Evolutionary conservation across 495 filamentous ascomycete genomes (phyloP), one percentile per base, ranked within the genome.

Genomic region (Rhizodiscina lignyota): DNA sequence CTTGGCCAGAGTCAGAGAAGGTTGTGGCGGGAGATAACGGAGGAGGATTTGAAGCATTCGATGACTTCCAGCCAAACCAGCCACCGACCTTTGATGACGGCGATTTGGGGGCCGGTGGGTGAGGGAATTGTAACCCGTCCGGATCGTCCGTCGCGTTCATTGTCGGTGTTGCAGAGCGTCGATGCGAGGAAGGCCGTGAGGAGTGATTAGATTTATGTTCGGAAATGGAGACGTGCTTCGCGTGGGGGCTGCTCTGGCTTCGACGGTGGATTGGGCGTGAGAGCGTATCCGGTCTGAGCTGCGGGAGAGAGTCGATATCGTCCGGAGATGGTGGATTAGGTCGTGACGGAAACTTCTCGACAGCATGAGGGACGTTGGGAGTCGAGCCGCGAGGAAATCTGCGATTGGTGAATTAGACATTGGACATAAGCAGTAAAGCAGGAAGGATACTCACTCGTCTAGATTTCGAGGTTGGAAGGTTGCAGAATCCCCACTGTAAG

Each of bases 281-380:
- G 6, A 6, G 6, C 8, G 24, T 27, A 27, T 27, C n/a, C n/a
- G n/a, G n/a, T 27, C 8, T 8, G 24, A 13, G 24, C 13, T 27
- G 24, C 24, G 24, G 13, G 6, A 8, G 24, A 13, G 24, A 27
- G 24, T 27, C 24, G 24, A 27, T 27, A 27, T 27, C 13, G 13
- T 27, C 13, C 13, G 24, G 13, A 27, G 6, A 27, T 27, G 6
- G 6, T 6, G 24, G 24, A 27, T 27, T 27, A 27, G 24, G 24
- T 8, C 8, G 24, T 6, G 6, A 6, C 8, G 24, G 24, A 13
- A 27, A 13, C 13, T 27, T 58, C 43, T 0, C 71, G 68, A 4
- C 74, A 79, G 28, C 63, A 60, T 29, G 67, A 75, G 11, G 30
- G 8, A 8, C 11, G 8, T 8, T 18, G 10, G 17, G 11, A 10